A percentile compares a stretch with the other conserved stretches of the same genome.
Evolutionary conservation across 228 moss, liverwort and hornwort species (phyloP).

Genomic region (Sphagnum fallax): DNA sequence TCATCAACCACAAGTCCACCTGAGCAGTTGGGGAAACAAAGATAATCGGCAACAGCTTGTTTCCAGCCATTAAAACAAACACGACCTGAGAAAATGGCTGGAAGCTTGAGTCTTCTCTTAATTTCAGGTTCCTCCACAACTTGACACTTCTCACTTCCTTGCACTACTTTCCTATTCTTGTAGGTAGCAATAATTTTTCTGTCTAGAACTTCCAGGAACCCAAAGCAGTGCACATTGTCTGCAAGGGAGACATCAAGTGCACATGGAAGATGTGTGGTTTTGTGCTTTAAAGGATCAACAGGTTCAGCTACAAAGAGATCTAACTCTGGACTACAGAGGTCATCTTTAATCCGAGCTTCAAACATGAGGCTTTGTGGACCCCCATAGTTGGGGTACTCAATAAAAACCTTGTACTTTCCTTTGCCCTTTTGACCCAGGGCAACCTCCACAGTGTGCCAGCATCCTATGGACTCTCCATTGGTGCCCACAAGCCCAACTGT

Average conservation of each 20-base stretch:
- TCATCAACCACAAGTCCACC: slow-evolving; percentile 18
- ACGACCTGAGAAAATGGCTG: slow-evolving; percentile 8
- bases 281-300: slow-evolving; percentile 5
- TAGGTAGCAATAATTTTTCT: slow-evolving; percentile 9
- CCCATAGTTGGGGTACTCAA: slow-evolving; percentile 14
- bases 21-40: slow-evolving; percentile 15
- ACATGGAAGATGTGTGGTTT: slow-evolving; percentile 5
- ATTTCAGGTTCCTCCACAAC: slow-evolving; percentile 7
- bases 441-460: slow-evolving; percentile 17
- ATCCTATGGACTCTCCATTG: slow-evolving; percentile 17
- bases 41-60: slow-evolving; percentile 16
- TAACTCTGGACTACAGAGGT: slow-evolving; percentile 5
- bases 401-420: slow-evolving; percentile 6
- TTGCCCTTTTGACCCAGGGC: not conserved
- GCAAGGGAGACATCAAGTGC: slow-evolving; percentile 14
- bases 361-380: not conserved
- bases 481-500: slow-evolving; percentile 13
- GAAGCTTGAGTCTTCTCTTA: slow-evolving; percentile 12
- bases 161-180: slow-evolving; percentile 4
- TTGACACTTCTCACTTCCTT: not conserved
- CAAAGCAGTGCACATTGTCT: slow-evolving; percentile 16
- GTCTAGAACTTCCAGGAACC: slow-evolving; percentile 14
- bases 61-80: slow-evolving; percentile 21
- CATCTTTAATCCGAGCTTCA: slow-evolving; percentile 11
- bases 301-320: slow-evolving; percentile 18